Conservation (phyloP, 75 land plant species). For the Pseudotsuga menziesii region DNA sequence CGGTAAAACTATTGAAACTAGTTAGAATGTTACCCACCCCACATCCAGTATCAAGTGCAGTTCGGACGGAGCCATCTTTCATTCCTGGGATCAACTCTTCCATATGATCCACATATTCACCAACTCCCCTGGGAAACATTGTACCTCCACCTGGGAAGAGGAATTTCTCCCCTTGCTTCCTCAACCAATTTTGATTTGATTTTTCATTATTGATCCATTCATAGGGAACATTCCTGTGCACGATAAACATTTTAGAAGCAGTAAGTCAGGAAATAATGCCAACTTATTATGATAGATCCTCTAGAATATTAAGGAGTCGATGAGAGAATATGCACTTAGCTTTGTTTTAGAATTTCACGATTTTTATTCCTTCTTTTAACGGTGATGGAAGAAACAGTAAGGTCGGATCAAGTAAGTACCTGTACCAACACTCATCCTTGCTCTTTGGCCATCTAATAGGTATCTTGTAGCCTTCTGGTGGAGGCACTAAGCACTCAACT, state of each 20-base stretch:
- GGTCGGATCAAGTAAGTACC: constrained; percentile 31
- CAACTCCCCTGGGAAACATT: constrained; percentile 90
- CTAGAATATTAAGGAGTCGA: neutral
- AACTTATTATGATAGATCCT: neutral
- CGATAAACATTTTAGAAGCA: neutral
- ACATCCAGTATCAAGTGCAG: constrained; percentile 97
- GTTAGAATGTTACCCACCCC: constrained; percentile 60
- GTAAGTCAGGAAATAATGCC: neutral
- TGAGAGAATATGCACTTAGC: neutral
- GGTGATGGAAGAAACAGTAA: neutral
- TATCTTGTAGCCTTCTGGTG: constrained; percentile 81
- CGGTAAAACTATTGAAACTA: too few relatives aligned
- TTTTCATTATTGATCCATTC: constrained; percentile 93
- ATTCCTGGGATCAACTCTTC: constrained; percentile 80
- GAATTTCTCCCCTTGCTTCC: constrained; percentile 89
- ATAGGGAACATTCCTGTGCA: constrained; percentile 91
- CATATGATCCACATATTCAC: constrained; percentile 78
- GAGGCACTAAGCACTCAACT: constrained; percentile 82
- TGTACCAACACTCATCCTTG: constrained; percentile 87
- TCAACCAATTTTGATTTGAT: constrained; percentile 92
- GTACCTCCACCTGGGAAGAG: constrained; percentile 98
- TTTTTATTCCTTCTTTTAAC: neutral
- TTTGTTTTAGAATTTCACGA: neutral
- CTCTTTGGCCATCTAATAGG: constrained; percentile 93
- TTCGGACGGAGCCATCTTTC: constrained; percentile 85